Evolutionary conservation across 805 yeast species (phyloP).

Genomic region (Spathaspora passalidarum): DNA sequence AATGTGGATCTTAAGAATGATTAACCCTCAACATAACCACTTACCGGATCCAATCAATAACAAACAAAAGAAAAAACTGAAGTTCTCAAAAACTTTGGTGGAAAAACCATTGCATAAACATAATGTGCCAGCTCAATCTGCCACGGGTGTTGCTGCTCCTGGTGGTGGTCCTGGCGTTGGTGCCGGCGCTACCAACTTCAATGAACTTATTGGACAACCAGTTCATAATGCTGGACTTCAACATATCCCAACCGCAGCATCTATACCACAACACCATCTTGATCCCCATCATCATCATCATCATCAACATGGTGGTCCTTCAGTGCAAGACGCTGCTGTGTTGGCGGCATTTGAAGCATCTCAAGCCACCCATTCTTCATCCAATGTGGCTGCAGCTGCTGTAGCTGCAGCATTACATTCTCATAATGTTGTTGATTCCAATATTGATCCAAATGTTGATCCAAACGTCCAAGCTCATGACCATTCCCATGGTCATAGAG

Average conservation of each 20-base stretch:
- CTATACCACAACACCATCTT: conserved; percentile 9
- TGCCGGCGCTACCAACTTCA: background rate
- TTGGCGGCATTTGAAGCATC: conserved; percentile 41
- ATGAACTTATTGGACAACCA: background rate
- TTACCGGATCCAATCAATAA: conserved; percentile 39
- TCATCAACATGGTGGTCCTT: conserved; percentile 1
- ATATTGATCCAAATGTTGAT: conserved; percentile 43
- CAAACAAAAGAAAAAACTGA: conserved; percentile 35
- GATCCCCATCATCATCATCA: conserved; percentile 3
- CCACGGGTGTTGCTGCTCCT: conserved; percentile 5
- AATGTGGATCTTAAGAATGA: conserved; percentile 48
- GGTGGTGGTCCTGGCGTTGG: background rate
- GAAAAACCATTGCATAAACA: conserved; percentile 38
- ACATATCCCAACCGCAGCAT: conserved; percentile 7
- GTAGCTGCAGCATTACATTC: conserved; percentile 25
- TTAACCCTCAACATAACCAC: conserved; percentile 44
- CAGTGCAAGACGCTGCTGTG: conserved; percentile 38
- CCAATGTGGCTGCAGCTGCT: conserved; percentile 17
- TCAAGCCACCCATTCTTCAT: conserved; percentile 13
- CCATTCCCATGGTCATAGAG: conserved; percentile 27
- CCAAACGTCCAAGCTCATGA: conserved; percentile 43
- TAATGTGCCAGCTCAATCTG: conserved; percentile 5
- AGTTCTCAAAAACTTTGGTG: conserved; percentile 39
- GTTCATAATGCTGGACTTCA: conserved; percentile 3
- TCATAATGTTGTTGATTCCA: conserved; percentile 37